Evolutionary conservation across 331 rosid genomes (phyloP).

Genomic region (Quercus lobata): DNA sequence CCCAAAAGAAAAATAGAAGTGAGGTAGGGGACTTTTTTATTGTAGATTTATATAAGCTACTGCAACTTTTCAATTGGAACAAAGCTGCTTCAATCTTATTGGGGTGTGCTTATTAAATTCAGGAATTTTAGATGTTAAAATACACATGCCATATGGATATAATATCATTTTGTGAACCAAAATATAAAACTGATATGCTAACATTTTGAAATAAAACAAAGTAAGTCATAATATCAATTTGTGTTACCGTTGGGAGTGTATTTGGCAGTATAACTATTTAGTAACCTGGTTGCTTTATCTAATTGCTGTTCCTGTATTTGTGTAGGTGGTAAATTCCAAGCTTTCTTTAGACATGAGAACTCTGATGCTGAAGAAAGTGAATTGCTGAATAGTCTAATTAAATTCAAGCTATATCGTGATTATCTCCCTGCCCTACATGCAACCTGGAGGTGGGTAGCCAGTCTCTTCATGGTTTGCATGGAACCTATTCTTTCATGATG

Average conservation of each 20-base stretch:
- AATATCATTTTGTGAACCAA: neutral
- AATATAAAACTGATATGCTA: neutral
- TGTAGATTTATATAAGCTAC: neutral
- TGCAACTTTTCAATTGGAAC: neutral
- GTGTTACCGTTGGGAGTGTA: neutral
- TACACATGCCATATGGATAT: neutral
- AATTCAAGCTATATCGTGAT: slow-evolving; percentile 2
- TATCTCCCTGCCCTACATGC: slow-evolving; percentile 41
- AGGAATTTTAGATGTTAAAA: neutral
- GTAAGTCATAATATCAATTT: neutral
- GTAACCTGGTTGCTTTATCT: neutral
- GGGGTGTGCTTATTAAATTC: neutral
- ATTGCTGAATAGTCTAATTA: slow-evolving; percentile 7
- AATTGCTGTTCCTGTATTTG: slow-evolving; percentile 2
- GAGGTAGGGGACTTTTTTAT: too few relatives aligned
- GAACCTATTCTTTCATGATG: slow-evolving; percentile 6
- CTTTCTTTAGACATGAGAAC: slow-evolving; percentile 14
- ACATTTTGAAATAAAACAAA: neutral
- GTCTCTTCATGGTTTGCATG: slow-evolving; percentile 16
- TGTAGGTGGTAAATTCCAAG: slow-evolving; percentile 23
- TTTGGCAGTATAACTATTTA: neutral
- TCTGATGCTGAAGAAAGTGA: slow-evolving; percentile 24
- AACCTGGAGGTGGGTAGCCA: slow-evolving; percentile 62
- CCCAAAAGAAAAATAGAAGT: too few relatives aligned
- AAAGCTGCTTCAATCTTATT: neutral